Base-by-base conservation (phyloP, 2,329 filamentous ascomycete genomes). In the Apiospora kogelbergensis region DNA sequence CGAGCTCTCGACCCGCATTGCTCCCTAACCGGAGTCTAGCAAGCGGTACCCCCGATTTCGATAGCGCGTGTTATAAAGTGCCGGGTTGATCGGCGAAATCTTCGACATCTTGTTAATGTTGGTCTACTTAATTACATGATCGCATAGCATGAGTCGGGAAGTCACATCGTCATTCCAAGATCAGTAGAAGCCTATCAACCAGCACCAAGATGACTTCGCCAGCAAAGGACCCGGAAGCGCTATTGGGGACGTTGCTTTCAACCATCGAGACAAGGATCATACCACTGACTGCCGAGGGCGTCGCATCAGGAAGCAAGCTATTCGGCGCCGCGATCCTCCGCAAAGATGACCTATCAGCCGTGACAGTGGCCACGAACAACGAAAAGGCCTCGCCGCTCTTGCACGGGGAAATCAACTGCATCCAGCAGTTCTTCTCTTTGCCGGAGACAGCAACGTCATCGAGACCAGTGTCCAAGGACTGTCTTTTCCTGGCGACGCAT, bases 351-450 rank as follows among this genome's bases (percentile, higher is more conserved):
- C 81, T 88, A 6, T 60, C 72, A 0, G 80, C 84, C 2, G 76
- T 85, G 17, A 86, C 84, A 0, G 82, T 86, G 6, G 81, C 86
- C 11, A 88, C 85, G 63, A 89, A 89, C 79, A 84, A 88, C 76
- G 86, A 89, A 75, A 81, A 81, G 13, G 76, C 75, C 0, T 88
- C 86, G 5, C 87, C 87, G 1, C 80, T 89, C 4, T 80, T 89
- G 10, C 87, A 89, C 75, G 87, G 86, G 70, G 87, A 89, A 72
- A 87, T 89, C 76, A 86, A 88, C 76, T 89, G 86, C 80, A 88
- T 89, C 76, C 86, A 88, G 73, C 78, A 83, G 41, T 89, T 89
- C 79, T 89, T 87, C 77, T 80, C 81, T 0, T 64, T 70, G 63
- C 74, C 75, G 80, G 15, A 71, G 77, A 63, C 30, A 2, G 3